Conservation (phyloP, 179 eudicot genomes). For the Spinacia oleracea region DNA sequence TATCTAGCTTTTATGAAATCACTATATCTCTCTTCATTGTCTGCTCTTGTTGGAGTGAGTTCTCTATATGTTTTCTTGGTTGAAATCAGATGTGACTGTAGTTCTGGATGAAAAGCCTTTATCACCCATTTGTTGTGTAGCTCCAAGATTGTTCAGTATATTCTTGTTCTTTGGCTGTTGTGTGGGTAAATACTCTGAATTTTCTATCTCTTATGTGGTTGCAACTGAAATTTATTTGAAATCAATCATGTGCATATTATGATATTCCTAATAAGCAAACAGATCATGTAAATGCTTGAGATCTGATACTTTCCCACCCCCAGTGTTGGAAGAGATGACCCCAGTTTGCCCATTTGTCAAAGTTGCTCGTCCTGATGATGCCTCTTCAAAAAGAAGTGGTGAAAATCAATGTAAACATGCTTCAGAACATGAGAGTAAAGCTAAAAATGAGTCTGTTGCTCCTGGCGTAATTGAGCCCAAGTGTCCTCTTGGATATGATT, state of each 20-base stretch:
- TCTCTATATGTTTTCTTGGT: background rate
- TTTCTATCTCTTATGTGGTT: background rate
- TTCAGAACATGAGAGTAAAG: constrained; percentile 47
- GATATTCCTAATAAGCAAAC: background rate
- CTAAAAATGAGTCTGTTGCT: constrained; percentile 47
- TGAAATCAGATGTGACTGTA: background rate
- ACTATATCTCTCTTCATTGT: background rate
- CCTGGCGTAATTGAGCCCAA: constrained; percentile 55
- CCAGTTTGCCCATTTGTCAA: constrained; percentile 91
- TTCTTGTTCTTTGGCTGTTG: background rate
- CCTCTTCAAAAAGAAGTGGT: constrained; percentile 51
- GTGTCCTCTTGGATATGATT: constrained; percentile 96
- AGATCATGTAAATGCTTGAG: background rate
- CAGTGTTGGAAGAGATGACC: constrained; percentile 57
- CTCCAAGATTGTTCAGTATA: background rate
- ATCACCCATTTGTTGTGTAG: background rate
- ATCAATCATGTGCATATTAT: background rate
- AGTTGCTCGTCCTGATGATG: constrained; percentile 86
- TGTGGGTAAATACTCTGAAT: background rate
- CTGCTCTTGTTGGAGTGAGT: background rate
- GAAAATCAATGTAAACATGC: constrained; percentile 60
- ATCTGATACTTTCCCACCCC: background rate
- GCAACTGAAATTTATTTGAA: background rate
- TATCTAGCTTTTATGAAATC: background rate
- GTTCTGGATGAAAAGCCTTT: background rate